Evolutionary conservation across 2,329 filamentous ascomycete genomes (phyloP).

Genomic region (Talaromyces piceae): DNA sequence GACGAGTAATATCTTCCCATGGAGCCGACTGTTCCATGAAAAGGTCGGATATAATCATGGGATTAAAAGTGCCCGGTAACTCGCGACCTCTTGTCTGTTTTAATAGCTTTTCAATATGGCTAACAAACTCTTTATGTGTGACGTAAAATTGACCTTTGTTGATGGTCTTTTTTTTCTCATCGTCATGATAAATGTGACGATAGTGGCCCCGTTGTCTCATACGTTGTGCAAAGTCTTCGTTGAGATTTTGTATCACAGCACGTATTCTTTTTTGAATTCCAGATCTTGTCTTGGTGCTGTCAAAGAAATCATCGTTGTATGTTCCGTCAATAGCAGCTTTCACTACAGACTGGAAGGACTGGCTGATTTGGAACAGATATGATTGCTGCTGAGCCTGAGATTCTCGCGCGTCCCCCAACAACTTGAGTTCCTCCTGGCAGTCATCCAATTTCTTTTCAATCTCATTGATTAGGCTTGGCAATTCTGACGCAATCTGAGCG

Average conservation of each 20-base stretch:
- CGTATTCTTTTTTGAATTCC: slow-evolving; percentile 19
- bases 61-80: slow-evolving; percentile 55
- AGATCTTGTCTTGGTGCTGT: slow-evolving; percentile 11
- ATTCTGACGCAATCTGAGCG: slow-evolving; percentile 12
- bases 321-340: slow-evolving; percentile 25
- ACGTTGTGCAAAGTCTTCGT: slow-evolving; percentile 15
- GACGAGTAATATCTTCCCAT: slow-evolving; percentile 41
- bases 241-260: slow-evolving; percentile 17
- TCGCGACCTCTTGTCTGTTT: slow-evolving; percentile 46
- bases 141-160: not conserved
- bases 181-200: slow-evolving; percentile 6
- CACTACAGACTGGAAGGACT: not conserved
- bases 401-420: not conserved
- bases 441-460: not conserved
- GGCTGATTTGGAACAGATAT: not conserved
- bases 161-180: not conserved
- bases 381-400: not conserved
- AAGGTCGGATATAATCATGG: slow-evolving; percentile 50
- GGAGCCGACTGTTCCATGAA: slow-evolving; percentile 52
- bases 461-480: not conserved
- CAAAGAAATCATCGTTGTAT: slow-evolving; percentile 29
- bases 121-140: not conserved
- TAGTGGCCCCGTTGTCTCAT: slow-evolving; percentile 13
- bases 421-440: not conserved
- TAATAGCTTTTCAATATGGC: slow-evolving; percentile 30